A percentile compares a stretch with the other conserved stretches of the same genome.
Evolutionary conservation across 306 rosid genomes (phyloP).

Genomic region (Acmispon strigosus): DNA sequence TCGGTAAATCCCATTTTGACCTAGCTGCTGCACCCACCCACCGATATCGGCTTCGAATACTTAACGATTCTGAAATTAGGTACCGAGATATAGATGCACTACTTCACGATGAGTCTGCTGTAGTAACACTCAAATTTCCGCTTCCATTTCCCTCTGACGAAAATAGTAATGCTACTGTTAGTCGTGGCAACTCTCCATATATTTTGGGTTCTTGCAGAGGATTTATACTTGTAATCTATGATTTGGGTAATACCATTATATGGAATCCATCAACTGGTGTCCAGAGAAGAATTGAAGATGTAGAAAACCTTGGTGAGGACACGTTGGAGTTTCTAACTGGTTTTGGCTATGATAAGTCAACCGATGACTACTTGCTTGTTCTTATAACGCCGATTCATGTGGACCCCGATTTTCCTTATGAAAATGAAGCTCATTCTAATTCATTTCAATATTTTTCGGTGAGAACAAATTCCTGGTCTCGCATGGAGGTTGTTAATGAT

Average conservation of each 20-base stretch:
- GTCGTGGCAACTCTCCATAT: not conserved
- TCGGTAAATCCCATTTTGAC: too few species aligned
- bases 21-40: too few species aligned
- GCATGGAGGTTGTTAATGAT: not conserved
- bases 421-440: not conserved
- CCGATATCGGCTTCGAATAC: too few species aligned
- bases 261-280: not conserved
- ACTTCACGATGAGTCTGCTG: too few species aligned
- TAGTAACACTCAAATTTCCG: not conserved
- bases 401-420: too few species aligned
- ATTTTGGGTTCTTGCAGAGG: not conserved
- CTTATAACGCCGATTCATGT: not conserved
- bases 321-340: too few species aligned
- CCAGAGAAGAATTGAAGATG: not conserved
- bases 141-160: not conserved
- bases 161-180: too few species aligned
- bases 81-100: too few species aligned
- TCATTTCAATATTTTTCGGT: not conserved
- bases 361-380: not conserved
- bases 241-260: not conserved
- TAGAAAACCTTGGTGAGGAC: too few species aligned
- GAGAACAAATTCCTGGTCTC: not conserved
- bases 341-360: not conserved
- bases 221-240: not conserved
- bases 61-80: too few species aligned